phyloP scores from a whole-genome alignment of 306 rosid genomes.

The Lathyrus tuberosus region DNA sequence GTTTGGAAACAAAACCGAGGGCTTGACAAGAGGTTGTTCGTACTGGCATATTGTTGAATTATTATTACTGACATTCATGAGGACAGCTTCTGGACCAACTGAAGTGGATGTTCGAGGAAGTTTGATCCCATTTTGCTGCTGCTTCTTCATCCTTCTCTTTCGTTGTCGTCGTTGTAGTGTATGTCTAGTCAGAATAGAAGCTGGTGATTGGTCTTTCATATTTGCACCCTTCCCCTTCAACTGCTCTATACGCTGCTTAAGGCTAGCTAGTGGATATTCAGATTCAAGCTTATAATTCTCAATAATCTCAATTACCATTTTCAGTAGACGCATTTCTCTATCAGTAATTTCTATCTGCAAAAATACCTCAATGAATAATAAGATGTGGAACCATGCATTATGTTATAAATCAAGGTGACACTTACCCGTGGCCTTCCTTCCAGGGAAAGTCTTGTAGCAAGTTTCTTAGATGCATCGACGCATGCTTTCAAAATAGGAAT shows the following conservation, averaged over 20 bases:
- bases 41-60: constrained; percentile 45
- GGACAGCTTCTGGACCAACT: constrained; percentile 38
- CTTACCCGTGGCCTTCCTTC: constrained; percentile 71
- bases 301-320: constrained; percentile 59
- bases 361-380: constrained; percentile 39
- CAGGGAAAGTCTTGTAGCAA: constrained; percentile 47
- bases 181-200: constrained; percentile 47
- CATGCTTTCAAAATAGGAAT: constrained; percentile 66
- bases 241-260: constrained; percentile 60
- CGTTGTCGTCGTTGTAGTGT: constrained; percentile 36
- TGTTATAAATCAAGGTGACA: constrained; percentile 34
- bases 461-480: constrained; percentile 59
- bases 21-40: constrained; percentile 49
- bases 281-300: constrained; percentile 66
- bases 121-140: constrained; percentile 55
- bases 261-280: constrained; percentile 59
- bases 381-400: constrained; percentile 23
- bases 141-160: constrained; percentile 36
- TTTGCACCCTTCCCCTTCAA: constrained; percentile 50
- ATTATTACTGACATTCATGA: background rate
- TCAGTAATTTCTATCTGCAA: constrained; percentile 64
- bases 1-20: constrained; percentile 59
- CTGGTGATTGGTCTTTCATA: constrained; percentile 27
- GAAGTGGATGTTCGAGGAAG: constrained; percentile 47
- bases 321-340: constrained; percentile 67